A percentile compares a stretch with the other conserved stretches of the same genome.
Conservation (phyloP, 2,329 filamentous ascomycete species). For the Chaetomium strumarium region DNA sequence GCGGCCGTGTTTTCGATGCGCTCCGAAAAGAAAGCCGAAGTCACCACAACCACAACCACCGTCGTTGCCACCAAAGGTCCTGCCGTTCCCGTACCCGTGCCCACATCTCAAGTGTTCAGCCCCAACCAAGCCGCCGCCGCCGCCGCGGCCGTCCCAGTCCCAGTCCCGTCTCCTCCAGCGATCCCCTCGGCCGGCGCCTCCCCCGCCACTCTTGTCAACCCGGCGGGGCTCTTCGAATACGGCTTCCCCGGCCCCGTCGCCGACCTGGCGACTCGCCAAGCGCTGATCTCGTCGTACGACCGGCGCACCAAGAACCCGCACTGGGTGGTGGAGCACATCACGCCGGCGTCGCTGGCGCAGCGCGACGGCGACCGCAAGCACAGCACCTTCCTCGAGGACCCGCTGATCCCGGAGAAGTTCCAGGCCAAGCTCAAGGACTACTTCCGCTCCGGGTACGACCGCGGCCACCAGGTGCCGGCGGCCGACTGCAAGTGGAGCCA, state of each 20-base stretch:
- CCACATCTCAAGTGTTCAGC: slow-evolving; percentile 53
- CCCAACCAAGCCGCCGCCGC: slow-evolving; percentile 26
- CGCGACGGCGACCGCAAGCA: slow-evolving; percentile 78
- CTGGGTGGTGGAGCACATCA: slow-evolving; percentile 97
- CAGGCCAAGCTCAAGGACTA: slow-evolving; percentile 90
- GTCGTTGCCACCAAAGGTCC: slow-evolving; percentile 29
- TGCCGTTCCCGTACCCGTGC: slow-evolving; percentile 34
- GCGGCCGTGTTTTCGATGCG: slow-evolving; percentile 60
- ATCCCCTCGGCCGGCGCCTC: neutral
- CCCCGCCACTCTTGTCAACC: slow-evolving; percentile 49
- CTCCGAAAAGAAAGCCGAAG: slow-evolving; percentile 40
- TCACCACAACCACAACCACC: slow-evolving; percentile 29
- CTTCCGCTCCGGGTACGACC: slow-evolving; percentile 88
- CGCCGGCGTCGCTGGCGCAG: slow-evolving; percentile 68
- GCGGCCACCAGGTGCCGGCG: slow-evolving; percentile 93
- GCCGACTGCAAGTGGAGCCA: slow-evolving; percentile 97
- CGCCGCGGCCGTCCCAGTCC: slow-evolving; percentile 26
- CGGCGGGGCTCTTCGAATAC: slow-evolving; percentile 72
- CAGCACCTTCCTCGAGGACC: slow-evolving; percentile 78
- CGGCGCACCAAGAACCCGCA: slow-evolving; percentile 84
- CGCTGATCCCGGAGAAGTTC: slow-evolving; percentile 74
- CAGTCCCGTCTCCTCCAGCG: slow-evolving; percentile 23
- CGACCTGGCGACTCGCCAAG: slow-evolving; percentile 70
- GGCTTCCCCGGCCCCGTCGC: slow-evolving; percentile 87
- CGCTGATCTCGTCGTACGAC: slow-evolving; percentile 84